Evolutionary conservation across 345 rosid genomes (phyloP).

Genomic region (Erodium maritimum): DNA sequence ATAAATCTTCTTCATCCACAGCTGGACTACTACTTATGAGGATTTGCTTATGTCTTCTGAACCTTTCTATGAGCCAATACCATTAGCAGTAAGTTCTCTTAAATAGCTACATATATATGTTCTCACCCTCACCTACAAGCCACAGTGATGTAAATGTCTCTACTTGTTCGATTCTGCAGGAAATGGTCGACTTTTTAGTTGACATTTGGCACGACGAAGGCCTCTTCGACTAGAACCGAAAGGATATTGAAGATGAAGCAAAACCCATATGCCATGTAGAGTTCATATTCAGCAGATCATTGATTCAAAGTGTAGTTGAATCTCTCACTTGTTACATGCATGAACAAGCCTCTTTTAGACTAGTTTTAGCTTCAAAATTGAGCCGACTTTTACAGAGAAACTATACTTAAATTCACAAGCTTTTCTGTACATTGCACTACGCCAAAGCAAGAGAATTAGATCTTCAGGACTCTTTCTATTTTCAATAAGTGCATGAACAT

Average conservation of each 20-base stretch:
- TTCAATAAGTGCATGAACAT: no score
- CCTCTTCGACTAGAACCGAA: conserved; percentile 11
- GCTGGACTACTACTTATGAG: conserved; percentile 28
- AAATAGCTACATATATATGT: not conserved
- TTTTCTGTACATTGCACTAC: no score
- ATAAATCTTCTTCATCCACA: conserved; percentile 13
- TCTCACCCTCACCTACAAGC: not conserved
- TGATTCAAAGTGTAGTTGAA: no score
- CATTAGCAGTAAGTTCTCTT: conserved; percentile 25
- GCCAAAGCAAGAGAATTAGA: no score
- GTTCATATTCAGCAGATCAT: no score
- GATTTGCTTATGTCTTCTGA: conserved; percentile 25
- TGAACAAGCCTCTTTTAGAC: not conserved
- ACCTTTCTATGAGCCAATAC: conserved; percentile 29
- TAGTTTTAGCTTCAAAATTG: not conserved
- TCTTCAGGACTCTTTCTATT: no score
- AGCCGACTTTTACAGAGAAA: no score
- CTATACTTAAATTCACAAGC: no score
- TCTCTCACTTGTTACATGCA: no score
- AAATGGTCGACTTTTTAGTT: conserved; percentile 31
- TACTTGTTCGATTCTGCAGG: conserved; percentile 19
- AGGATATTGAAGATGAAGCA: no score
- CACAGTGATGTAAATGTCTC: not conserved
- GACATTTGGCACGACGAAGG: conserved; percentile 26
- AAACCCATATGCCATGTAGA: no score